Conservation (phyloP, 306 rosid species). For the Medicago ruthenica region DNA sequence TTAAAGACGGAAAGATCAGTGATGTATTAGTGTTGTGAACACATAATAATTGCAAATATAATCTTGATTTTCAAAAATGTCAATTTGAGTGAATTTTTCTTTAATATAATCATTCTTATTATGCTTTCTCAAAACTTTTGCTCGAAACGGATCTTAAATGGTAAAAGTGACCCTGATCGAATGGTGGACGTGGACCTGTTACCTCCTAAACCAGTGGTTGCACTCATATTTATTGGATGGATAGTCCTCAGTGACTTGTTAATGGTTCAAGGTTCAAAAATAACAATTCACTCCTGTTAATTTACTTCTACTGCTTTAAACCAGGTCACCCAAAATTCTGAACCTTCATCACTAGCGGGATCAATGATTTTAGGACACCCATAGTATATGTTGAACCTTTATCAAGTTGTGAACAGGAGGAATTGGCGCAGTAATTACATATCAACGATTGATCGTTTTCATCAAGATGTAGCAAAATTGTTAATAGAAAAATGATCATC, state of each 20-base stretch:
- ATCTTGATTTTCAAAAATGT: background rate
- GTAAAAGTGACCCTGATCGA: background rate
- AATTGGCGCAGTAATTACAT: background rate
- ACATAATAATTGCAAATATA: background rate
- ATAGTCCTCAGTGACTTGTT: background rate
- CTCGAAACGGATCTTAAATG: background rate
- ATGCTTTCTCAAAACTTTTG: background rate
- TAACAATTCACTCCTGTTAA: background rate
- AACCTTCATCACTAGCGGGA: background rate
- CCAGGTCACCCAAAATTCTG: background rate
- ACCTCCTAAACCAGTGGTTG: background rate
- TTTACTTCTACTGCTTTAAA: background rate
- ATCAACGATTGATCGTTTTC: conserved; percentile 11
- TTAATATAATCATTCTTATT: background rate
- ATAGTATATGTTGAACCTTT: background rate
- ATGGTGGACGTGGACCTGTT: background rate
- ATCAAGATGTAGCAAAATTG: conserved; percentile 17
- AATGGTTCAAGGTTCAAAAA: background rate
- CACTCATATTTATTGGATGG: background rate
- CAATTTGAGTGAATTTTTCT: background rate
- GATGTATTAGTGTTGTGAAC: background rate
- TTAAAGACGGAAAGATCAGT: too few relatives aligned
- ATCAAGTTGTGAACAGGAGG: background rate
- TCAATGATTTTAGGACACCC: background rate
- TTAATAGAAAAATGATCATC: background rate